phyloP scores from a whole-genome alignment of 2,329 filamentous ascomycete species.

The Raffaelea arxii region DNA sequence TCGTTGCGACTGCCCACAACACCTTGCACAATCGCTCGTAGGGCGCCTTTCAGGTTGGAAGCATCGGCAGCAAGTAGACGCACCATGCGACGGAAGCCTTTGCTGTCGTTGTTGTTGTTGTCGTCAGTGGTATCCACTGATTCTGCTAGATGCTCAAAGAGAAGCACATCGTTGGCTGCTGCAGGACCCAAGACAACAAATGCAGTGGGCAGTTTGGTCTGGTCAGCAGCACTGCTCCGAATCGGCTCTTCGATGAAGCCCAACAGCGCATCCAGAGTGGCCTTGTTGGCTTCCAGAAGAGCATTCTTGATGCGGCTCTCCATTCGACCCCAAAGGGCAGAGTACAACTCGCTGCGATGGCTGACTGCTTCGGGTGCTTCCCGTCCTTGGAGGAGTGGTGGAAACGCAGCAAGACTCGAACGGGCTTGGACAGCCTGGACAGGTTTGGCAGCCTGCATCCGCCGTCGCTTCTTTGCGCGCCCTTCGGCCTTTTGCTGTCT shows the following conservation, averaged over 20 bases:
- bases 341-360: conserved; percentile 50
- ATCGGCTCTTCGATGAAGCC: conserved; percentile 35
- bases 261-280: conserved; percentile 48
- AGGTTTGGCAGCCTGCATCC: background rate
- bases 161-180: conserved; percentile 60
- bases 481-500: background rate
- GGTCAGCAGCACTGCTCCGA: background rate
- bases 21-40: conserved; percentile 62
- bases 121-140: conserved; percentile 14
- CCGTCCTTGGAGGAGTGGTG: conserved; percentile 42
- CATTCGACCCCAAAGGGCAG: conserved; percentile 54
- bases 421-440: background rate
- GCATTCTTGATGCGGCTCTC: conserved; percentile 54
- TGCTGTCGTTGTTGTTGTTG: conserved; percentile 15
- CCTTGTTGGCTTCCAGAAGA: conserved; percentile 49
- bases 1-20: conserved; percentile 30
- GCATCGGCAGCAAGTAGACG: conserved; percentile 60
- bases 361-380: conserved; percentile 39
- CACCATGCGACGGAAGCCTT: conserved; percentile 46
- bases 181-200: conserved; percentile 73
- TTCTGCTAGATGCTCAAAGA: conserved; percentile 60
- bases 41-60: conserved; percentile 60
- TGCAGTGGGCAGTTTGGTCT: conserved; percentile 48
- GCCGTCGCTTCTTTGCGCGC: background rate
- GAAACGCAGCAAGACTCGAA: conserved; percentile 26